phyloP scores from a whole-genome alignment of 108 stramenopile species.

The Skeletonema marinoi region DNA sequence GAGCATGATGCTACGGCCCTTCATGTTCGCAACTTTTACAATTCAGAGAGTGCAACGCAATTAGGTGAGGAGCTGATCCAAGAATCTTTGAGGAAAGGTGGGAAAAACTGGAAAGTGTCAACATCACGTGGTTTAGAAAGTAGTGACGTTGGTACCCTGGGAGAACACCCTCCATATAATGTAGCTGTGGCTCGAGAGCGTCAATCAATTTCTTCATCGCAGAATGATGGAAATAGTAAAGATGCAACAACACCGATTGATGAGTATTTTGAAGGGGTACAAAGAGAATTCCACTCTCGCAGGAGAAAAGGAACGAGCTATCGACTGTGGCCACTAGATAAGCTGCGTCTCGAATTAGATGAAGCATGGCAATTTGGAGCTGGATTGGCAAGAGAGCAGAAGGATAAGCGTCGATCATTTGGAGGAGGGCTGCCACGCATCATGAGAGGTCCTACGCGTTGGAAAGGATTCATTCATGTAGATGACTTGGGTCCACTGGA shows the following conservation, averaged over 20 bases:
- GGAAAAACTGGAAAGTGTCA: conserved; percentile 75
- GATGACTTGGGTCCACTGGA: conserved; percentile 87
- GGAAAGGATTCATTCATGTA: conserved; percentile 93
- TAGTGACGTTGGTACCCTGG: conserved; percentile 79
- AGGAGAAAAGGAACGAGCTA: conserved; percentile 28
- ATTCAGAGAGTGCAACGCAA: conserved; percentile 42
- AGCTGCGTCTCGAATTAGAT: conserved; percentile 77
- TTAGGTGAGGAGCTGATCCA: conserved; percentile 57
- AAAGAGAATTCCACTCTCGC: conserved; percentile 60
- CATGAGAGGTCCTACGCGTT: conserved; percentile 92
- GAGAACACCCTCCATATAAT: conserved; percentile 83
- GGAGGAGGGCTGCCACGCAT: conserved; percentile 86
- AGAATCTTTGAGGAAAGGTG: conserved; percentile 43
- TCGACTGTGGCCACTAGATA: conserved; percentile 82
- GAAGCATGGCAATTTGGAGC: conserved; percentile 80
- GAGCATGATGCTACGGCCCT: conserved; percentile 68
- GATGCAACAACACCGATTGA: conserved; percentile 33
- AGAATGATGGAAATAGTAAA: background rate
- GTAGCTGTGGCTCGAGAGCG: conserved; percentile 58
- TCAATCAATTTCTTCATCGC: background rate
- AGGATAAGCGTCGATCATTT: conserved; percentile 37
- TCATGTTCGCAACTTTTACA: conserved; percentile 72
- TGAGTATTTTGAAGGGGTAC: conserved; percentile 71
- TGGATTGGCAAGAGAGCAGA: conserved; percentile 59
- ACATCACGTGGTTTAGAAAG: conserved; percentile 75